Evolutionary conservation across 345 rosid genomes (phyloP).

Genomic region (Murraya koenigii): DNA sequence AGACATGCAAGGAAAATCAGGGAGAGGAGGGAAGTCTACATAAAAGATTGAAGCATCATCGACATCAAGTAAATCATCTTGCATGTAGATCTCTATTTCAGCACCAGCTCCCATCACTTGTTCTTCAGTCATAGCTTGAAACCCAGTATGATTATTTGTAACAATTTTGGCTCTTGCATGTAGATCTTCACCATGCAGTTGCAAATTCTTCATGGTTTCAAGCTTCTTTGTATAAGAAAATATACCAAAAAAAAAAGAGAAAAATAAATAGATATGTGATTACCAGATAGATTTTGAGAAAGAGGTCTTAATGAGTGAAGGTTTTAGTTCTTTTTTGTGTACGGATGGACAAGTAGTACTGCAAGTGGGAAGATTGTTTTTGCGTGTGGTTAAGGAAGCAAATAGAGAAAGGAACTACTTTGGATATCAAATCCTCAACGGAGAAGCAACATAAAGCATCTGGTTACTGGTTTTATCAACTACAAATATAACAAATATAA

Average conservation of each 20-base stretch:
- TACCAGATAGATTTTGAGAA: slow-evolving; percentile 16
- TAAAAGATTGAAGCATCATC: slow-evolving; percentile 60
- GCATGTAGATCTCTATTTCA: slow-evolving; percentile 57
- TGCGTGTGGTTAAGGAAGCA: slow-evolving; percentile 40
- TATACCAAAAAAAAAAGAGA: background rate
- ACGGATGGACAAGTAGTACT: slow-evolving; percentile 32
- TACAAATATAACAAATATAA: slow-evolving; percentile 17
- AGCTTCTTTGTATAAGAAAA: background rate
- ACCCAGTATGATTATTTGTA: slow-evolving; percentile 15
- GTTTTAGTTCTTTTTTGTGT: slow-evolving; percentile 28
- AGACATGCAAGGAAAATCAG: slow-evolving; percentile 96
- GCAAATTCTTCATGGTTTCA: slow-evolving; percentile 25
- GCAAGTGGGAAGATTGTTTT: slow-evolving; percentile 24
- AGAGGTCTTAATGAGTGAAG: background rate
- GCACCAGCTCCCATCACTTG: slow-evolving; percentile 7
- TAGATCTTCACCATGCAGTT: slow-evolving; percentile 32
- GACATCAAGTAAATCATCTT: slow-evolving; percentile 49
- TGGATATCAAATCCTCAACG: slow-evolving; percentile 24
- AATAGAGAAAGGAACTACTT: slow-evolving; percentile 36
- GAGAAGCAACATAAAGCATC: slow-evolving; percentile 55
- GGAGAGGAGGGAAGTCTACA: slow-evolving; percentile 63
- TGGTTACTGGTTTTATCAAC: slow-evolving; percentile 30
- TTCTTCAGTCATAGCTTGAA: slow-evolving; percentile 32
- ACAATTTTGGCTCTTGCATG: slow-evolving; percentile 22
- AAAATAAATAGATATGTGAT: slow-evolving; percentile 2